A percentile compares a stretch with the other conserved stretches of the same genome.
These are phyloP conservation scores for Pichia sp. DNA, from an alignment of 1,139 yeast genomes.

Conservation along the genomic window DNA sequence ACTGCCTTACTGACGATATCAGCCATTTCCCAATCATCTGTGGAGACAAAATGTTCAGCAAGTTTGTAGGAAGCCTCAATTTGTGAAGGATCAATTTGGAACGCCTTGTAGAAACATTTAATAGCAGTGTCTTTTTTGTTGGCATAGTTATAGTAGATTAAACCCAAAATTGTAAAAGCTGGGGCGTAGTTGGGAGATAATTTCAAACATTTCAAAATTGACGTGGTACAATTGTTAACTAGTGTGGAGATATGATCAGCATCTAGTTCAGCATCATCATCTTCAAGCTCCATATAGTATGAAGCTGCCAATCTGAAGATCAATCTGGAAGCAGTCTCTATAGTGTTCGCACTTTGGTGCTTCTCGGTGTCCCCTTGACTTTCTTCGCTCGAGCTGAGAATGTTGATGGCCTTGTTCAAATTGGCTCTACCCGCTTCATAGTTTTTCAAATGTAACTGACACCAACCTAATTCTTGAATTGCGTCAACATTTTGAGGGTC, in stretches of 20 bases:
- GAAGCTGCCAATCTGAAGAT: conserved; percentile 14
- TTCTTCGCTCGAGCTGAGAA: no score
- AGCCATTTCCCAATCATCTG: conserved; percentile 80
- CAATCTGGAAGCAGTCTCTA: conserved; percentile 11
- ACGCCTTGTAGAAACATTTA: conserved; percentile 84
- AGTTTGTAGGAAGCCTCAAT: conserved; percentile 66
- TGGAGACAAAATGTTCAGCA: conserved; percentile 58
- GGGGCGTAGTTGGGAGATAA: conserved; percentile 62
- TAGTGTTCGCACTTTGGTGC: not conserved
- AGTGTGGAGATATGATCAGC: not conserved
- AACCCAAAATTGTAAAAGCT: conserved; percentile 74
- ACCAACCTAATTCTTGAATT: conserved; percentile 71
- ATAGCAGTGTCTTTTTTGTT: conserved; percentile 64
- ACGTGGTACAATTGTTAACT: conserved; percentile 40
- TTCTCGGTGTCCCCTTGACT: conserved; percentile 6
- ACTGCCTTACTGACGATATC: conserved; percentile 62
- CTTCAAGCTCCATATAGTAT: conserved; percentile 12
- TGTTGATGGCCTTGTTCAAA: conserved; percentile 13
- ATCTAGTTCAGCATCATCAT: not conserved
- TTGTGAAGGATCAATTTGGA: conserved; percentile 78
- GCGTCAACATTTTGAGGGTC: conserved; percentile 57
- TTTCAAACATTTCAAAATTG: conserved; percentile 54
- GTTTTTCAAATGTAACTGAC: conserved; percentile 50
- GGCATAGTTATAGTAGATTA: conserved; percentile 51
- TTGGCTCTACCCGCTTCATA: conserved; percentile 48